Evolutionary conservation across 139 green algal species (phyloP).

Genomic region (Haematococcus sp.): DNA sequence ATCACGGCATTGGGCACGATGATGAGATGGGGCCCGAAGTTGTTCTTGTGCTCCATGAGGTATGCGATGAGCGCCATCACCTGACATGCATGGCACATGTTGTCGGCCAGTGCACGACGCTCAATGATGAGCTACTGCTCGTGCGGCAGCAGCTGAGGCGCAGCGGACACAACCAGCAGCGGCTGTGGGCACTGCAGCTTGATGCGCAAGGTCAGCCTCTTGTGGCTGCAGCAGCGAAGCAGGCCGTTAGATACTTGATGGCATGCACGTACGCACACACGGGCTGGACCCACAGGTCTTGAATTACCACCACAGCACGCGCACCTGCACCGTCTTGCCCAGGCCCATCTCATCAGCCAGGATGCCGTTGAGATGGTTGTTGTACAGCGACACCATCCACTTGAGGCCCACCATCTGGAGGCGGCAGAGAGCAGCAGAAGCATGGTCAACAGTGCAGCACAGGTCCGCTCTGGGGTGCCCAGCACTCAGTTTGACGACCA

Average conservation of each 20-base stretch:
- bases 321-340: conserved; percentile 90
- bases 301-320: neutral
- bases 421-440: neutral
- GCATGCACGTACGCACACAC: neutral
- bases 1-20: conserved; percentile 99
- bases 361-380: conserved; percentile 99
- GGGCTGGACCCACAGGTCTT: neutral
- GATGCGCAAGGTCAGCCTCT: no score
- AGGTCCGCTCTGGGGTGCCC: no score
- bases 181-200: no score
- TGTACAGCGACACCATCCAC: conserved; percentile 98
- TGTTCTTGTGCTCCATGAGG: conserved; percentile 96
- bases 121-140: no score
- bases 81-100: conserved; percentile 48
- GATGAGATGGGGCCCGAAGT: conserved; percentile 97
- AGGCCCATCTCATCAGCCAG: conserved; percentile 93
- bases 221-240: no score
- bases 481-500: neutral
- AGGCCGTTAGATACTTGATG: no score
- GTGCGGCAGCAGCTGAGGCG: neutral
- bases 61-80: conserved; percentile 97
- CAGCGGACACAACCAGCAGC: neutral
- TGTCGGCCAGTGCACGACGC: no score
- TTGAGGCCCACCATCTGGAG: conserved; percentile 22
- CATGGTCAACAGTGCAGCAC: no score